Base-by-base conservation (phyloP, 106 monocot genomes). In the Dioscorea alata region DNA sequence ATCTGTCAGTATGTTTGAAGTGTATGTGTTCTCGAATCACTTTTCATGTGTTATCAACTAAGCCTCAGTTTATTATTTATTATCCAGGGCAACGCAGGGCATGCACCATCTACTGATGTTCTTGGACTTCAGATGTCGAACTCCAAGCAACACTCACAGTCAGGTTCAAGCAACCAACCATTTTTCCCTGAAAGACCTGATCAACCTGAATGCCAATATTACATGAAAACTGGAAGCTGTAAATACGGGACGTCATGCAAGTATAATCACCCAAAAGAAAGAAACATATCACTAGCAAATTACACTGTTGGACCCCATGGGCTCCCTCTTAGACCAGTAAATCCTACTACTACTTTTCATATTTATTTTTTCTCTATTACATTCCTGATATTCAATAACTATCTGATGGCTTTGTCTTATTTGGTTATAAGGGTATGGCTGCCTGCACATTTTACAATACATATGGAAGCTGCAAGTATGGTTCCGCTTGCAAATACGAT, bases 251-350 rank as follows among this genome's bases (percentile, higher is more conserved):
- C 83, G 52, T 75, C 80, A 33, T 92, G 83, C 83, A 92, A 88
- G 71, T 88, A 88, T 61, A 77, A 88, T 64, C 91, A 83, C 71
- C 89, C 93, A 10, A 86, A 71, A 63, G 89, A 84, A 23, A 85
- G 81, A 57, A 75, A 74, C 49, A 59, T 48, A 34, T 57, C 71
- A 42, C 66, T 60, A 21, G 28, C 50, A 16, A 18, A 58, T 12
- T 58, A 42, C 69, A 64, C 78, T 6, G 58, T 90, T 62, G 86
- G 93, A 64, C 86, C 89, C 24, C 69, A 69, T 14, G 84, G 86
- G 22, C 84, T 89, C 69, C 93, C 93, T 73, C 67, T 89, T 42
- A 79, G 89, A 82, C 93, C 93, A 33, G 89, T 93, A 92, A 81
- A 12, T 48, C 57, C 13, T 60, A 0, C 4, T 60, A 0, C 4